Conservation (phyloP, 495 filamentous ascomycete genomes). For the Tricharina praecox region DNA sequence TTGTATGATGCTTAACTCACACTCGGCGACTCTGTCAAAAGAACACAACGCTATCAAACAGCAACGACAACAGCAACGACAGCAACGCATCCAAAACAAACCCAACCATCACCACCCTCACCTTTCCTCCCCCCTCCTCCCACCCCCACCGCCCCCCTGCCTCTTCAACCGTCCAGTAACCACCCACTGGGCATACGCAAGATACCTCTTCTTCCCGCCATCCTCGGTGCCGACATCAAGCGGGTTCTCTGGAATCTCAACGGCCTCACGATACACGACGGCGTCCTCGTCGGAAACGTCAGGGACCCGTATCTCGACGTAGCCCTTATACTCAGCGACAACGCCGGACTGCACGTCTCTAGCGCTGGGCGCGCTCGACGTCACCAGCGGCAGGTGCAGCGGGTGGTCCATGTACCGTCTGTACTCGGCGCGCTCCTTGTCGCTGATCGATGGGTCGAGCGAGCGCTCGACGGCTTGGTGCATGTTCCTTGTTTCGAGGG, state of each 20-base stretch:
- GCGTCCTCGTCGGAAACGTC: conserved; percentile 46
- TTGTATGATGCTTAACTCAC: neutral
- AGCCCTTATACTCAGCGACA: conserved; percentile 23
- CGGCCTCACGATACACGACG: conserved; percentile 55
- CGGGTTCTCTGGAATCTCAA: conserved; percentile 61
- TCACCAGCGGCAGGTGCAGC: conserved; percentile 71
- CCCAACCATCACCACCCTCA: too few relatives aligned
- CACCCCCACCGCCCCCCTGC: conserved; percentile 7
- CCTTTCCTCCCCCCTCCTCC: too few relatives aligned
- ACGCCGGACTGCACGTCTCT: conserved; percentile 28
- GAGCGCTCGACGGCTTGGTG: conserved; percentile 27
- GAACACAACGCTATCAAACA: neutral
- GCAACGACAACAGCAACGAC: neutral
- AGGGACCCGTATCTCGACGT: conserved; percentile 26
- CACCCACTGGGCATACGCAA: conserved; percentile 87
- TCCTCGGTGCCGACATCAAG: conserved; percentile 79
- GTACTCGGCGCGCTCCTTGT: conserved; percentile 64
- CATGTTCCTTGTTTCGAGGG: conserved; percentile 29
- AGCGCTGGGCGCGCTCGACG: conserved; percentile 44
- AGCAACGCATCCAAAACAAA: neutral
- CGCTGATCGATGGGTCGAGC: conserved; percentile 23
- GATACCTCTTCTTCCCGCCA: conserved; percentile 76
- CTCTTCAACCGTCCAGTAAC: conserved; percentile 27
- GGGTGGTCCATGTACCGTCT: conserved; percentile 82
- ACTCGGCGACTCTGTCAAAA: neutral